Conservation (phyloP, 1,284 basidiomycete genomes). For the Ustilago trichophora region DNA sequence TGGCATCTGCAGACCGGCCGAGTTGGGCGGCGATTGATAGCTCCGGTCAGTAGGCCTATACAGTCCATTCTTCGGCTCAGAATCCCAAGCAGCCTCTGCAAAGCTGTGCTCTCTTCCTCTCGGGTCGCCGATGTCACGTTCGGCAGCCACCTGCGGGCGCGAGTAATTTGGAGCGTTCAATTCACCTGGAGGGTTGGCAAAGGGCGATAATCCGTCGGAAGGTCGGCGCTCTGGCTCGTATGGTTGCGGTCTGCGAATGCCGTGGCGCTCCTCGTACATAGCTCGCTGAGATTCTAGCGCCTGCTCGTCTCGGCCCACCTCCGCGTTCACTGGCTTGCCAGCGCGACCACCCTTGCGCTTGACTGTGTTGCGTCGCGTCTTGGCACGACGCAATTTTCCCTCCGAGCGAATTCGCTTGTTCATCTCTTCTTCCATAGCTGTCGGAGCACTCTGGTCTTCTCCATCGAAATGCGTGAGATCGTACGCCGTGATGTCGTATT, state of each 20-base stretch:
- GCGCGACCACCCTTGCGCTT: slow-evolving; percentile 40
- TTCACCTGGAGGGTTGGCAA: not conserved
- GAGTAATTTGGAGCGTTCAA: not conserved
- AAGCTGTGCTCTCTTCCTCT: slow-evolving; percentile 2
- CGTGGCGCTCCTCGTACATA: slow-evolving; percentile 40
- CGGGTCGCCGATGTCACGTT: slow-evolving; percentile 26
- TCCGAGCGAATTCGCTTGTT: slow-evolving; percentile 74
- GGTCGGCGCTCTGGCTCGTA: slow-evolving; percentile 13
- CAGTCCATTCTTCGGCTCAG: no score
- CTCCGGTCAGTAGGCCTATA: no score
- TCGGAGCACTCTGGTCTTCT: slow-evolving; percentile 73
- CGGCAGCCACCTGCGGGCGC: slow-evolving; percentile 1
- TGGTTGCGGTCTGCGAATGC: slow-evolving; percentile 13
- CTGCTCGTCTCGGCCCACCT: slow-evolving; percentile 31
- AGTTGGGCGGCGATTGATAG: slow-evolving; percentile 8
- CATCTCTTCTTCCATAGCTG: slow-evolving; percentile 75
- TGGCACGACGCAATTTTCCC: slow-evolving; percentile 75
- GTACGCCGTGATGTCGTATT: slow-evolving; percentile 71
- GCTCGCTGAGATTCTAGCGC: slow-evolving; percentile 40
- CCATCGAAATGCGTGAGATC: slow-evolving; percentile 85
- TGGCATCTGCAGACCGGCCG: slow-evolving; percentile 12
- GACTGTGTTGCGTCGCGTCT: slow-evolving; percentile 62
- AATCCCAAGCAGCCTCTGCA: slow-evolving; percentile 6
- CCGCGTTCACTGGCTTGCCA: slow-evolving; percentile 13
- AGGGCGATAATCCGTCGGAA: slow-evolving; percentile 10